Base-by-base conservation (phyloP, 1,284 basidiomycete species). In the Trametes polyzona region DNA sequence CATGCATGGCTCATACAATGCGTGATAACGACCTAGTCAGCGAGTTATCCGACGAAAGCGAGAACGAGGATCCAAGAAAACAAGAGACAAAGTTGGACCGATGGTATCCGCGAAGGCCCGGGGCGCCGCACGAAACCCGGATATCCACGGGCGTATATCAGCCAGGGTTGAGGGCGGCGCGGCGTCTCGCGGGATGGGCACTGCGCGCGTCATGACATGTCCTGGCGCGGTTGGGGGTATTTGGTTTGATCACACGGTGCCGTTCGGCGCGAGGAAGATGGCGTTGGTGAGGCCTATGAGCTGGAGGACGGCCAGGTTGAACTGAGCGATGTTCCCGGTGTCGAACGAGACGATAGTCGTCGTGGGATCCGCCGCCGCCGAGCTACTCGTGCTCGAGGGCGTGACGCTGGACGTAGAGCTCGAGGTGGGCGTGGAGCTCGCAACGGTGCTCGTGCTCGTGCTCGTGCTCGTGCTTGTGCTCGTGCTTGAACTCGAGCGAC, bases 241-340 rank as follows among this genome's bases (percentile, higher is more conserved):
- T 12, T 10, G 29, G n/a, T 2, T 16, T 2, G 39, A 32, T 47
- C 24, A 47, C 23, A 29, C 50, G 50, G 11, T 17, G 10, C 26
- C 11, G 19, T 43, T 24, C 23, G 46, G 46, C 6, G 37, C 11
- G 12, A 24, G 39, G 29, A 43, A 48, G 19, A 48, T 37, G 10
- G 53, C 42, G 55, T 37, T 29, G 21, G 26, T 16, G 24, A 67
- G 52, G 33, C 52, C 59, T 33, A 47, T 47, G 12, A 68, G 52
- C 39, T 61, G 58, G 40, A 68, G 47, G 17, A 68, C 16, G 2
- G 66, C 66, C 36, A 68, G 14, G 55, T 61, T 66, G 50, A 68
- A 50, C 58, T 63, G 58, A 27, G 62, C 58, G 41, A 68, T 29
- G 49, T 40, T 65, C 6, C 66, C 66, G 29, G 55, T 50, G 19